Evolutionary conservation across 2,329 filamentous ascomycete genomes (phyloP).

Genomic region (Ilyonectria robusta): DNA sequence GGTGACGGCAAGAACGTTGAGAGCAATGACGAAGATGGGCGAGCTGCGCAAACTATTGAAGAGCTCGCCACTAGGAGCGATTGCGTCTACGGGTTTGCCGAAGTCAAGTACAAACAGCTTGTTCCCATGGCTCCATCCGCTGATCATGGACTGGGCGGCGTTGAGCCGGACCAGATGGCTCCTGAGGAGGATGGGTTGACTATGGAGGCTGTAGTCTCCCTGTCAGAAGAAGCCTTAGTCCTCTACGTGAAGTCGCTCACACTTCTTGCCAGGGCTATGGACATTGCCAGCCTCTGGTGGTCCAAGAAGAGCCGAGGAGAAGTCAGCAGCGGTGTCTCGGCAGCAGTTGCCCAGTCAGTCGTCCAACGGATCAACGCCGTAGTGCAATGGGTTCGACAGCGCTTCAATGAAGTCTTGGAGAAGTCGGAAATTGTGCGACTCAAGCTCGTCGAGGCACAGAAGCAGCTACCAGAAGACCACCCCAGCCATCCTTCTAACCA

Average conservation of each 20-base stretch:
- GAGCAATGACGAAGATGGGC: constrained; percentile 81
- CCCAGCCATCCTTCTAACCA: constrained; percentile 89
- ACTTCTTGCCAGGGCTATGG: constrained; percentile 93
- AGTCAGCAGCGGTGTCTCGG: constrained; percentile 57
- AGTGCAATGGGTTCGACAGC: constrained; percentile 93
- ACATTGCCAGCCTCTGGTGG: constrained; percentile 96
- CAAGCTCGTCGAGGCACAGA: constrained; percentile 89
- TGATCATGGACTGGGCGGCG: constrained; percentile 77
- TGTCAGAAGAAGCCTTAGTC: constrained; percentile 95
- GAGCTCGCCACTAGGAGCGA: constrained; percentile 94
- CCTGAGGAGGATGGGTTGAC: constrained; percentile 83
- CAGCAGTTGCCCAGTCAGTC: constrained; percentile 62
- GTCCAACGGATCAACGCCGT: constrained; percentile 88
- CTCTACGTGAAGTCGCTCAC: constrained; percentile 96
- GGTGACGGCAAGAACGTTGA: constrained; percentile 72
- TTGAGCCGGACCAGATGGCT: constrained; percentile 66
- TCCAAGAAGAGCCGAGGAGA: constrained; percentile 80
- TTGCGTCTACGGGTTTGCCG: constrained; percentile 96
- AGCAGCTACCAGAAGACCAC: constrained; percentile 85
- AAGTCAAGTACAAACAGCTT: constrained; percentile 99
- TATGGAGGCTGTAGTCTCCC: constrained; percentile 84
- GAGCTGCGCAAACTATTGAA: constrained; percentile 86
- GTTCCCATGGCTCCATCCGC: constrained; percentile 87
- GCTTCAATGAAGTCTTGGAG: constrained; percentile 97
- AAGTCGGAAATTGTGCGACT: constrained; percentile 96